Evolutionary conservation across 1,139 yeast genomes (phyloP).

Genomic region (Candida sojae): DNA sequence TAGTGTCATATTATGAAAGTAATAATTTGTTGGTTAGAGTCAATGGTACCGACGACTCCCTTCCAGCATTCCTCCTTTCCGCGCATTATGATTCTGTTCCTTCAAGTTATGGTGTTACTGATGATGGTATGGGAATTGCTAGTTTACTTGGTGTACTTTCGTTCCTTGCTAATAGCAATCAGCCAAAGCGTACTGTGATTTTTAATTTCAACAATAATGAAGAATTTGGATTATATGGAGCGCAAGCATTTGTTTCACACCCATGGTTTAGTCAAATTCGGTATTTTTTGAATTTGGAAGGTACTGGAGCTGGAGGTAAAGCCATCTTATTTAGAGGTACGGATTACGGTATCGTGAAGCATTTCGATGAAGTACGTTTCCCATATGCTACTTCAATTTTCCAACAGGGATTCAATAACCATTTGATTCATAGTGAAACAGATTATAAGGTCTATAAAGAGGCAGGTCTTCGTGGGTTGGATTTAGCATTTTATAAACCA

Average conservation of each 20-base stretch:
- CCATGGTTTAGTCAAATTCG: constrained; percentile 68
- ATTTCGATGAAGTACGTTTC: constrained; percentile 50
- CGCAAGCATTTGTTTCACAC: constrained; percentile 70
- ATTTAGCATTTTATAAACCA: constrained; percentile 61
- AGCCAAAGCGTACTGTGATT: constrained; percentile 70
- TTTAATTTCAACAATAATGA: constrained; percentile 90
- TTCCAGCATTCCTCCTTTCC: constrained; percentile 72
- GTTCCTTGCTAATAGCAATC: constrained; percentile 44
- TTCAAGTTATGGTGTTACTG: constrained; percentile 84
- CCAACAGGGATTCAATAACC: constrained; percentile 79
- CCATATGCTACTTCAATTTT: constrained; percentile 81
- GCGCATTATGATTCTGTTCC: constrained; percentile 94
- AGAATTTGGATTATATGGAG: constrained; percentile 88
- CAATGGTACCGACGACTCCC: constrained; percentile 55
- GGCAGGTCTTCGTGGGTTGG: constrained; percentile 79
- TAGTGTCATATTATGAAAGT: constrained; percentile 71
- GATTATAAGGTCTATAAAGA: constrained; percentile 75
- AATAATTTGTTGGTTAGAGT: constrained; percentile 74
- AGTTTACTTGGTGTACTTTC: constrained; percentile 72
- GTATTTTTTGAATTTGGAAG: constrained; percentile 82
- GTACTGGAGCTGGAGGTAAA: constrained; percentile 94
- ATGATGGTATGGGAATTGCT: constrained; percentile 92
- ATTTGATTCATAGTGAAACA: constrained; percentile 78
- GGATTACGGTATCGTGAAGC: constrained; percentile 63
- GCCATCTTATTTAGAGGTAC: constrained; percentile 84